Percentiles rank a stretch among this genome's conserved stretches.
phyloP scores from a whole-genome alignment of 1,139 yeast genomes.

The Maudiozyma humilis region DNA sequence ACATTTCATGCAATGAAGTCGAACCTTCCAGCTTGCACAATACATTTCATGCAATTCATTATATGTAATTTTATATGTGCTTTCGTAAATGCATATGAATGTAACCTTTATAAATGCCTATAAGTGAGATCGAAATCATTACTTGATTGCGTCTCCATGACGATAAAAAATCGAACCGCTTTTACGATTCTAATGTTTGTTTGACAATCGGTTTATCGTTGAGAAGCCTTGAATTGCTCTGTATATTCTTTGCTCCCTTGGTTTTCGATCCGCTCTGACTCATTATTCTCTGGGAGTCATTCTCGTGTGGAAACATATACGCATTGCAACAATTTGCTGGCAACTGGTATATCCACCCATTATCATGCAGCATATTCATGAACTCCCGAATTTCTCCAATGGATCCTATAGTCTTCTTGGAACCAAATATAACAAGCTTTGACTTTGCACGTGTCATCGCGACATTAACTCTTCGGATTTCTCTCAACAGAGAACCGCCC shows the following conservation, averaged over 20 bases:
- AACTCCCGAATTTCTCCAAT: slow-evolving; percentile 54
- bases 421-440: slow-evolving; percentile 77
- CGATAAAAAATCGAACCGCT: not conserved
- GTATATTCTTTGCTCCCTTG: slow-evolving; percentile 9
- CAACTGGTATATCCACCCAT: slow-evolving; percentile 52
- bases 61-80: not conserved
- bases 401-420: slow-evolving; percentile 51
- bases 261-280: not conserved
- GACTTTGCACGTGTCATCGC: slow-evolving; percentile 87
- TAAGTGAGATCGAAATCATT: too few relatives aligned
- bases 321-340: slow-evolving; percentile 16
- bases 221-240: slow-evolving; percentile 12
- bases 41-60: not conserved
- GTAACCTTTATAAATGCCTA: not conserved
- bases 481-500: slow-evolving; percentile 73
- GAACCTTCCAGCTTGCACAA: not conserved
- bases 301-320: slow-evolving; percentile 11
- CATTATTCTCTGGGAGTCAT: not conserved
- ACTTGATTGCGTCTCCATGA: too few relatives aligned
- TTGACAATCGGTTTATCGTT: slow-evolving; percentile 18
- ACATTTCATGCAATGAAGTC: not conserved
- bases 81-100: not conserved
- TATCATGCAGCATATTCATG: slow-evolving; percentile 47
- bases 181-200: slow-evolving; percentile 11
- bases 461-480: slow-evolving; percentile 89